Percentiles rank a stretch among this genome's conserved stretches.
Conservation (phyloP, 768 basidiomycete species). For the Tubosaeta sp. region DNA sequence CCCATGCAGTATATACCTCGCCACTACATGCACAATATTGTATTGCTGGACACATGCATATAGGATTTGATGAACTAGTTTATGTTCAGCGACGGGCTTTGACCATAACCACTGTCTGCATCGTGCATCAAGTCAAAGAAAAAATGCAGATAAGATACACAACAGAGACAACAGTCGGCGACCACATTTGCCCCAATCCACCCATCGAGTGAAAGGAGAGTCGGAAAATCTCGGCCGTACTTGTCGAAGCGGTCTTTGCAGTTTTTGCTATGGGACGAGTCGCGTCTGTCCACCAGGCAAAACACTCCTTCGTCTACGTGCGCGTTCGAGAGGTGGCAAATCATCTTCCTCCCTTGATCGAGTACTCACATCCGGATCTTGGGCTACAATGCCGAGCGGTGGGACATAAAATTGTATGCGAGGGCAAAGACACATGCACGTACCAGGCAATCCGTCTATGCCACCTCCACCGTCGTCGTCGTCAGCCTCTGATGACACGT, state of each 20-base stretch:
- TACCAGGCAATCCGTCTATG: conserved; percentile 20
- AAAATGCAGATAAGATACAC: conserved; percentile 4
- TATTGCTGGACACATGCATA: too few relatives aligned
- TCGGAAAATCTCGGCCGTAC: neutral
- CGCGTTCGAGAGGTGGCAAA: conserved; percentile 67
- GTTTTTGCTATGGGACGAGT: conserved; percentile 13
- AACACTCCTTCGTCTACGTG: conserved; percentile 46
- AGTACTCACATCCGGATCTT: conserved; percentile 26
- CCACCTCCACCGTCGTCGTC: conserved; percentile 29
- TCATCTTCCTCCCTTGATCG: conserved; percentile 46
- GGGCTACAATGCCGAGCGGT: conserved; percentile 5
- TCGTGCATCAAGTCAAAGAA: neutral
- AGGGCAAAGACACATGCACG: conserved; percentile 5
- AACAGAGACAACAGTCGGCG: neutral
- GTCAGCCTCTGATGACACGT: conserved; percentile 26
- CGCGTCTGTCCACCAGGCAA: conserved; percentile 31
- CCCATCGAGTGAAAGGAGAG: neutral
- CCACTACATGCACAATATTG: neutral
- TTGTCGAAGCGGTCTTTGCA: neutral
- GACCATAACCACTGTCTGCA: neutral
- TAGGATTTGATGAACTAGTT: too few relatives aligned
- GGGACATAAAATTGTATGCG: neutral
- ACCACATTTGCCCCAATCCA: neutral
- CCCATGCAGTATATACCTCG: neutral
- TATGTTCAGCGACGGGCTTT: neutral